Evolutionary conservation across 208 protist genomes (phyloP).

Genomic region (Leishmania guyanensis): DNA sequence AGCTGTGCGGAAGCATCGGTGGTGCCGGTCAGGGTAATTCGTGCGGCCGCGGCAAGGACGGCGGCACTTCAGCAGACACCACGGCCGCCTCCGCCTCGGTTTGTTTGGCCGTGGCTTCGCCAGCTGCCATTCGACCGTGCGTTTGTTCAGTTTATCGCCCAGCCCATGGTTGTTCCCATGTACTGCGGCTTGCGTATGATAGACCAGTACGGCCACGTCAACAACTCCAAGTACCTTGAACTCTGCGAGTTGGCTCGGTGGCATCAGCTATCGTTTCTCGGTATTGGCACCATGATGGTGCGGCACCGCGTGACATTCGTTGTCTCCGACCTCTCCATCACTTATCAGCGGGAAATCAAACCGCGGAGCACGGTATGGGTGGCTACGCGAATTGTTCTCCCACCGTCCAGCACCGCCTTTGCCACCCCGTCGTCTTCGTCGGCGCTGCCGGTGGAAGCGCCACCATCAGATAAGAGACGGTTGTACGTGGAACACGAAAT

Average conservation of each 20-base stretch:
- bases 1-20: neutral
- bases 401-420: conserved; percentile 2
- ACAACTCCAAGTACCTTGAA: conserved; percentile 77
- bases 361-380: conserved; percentile 31
- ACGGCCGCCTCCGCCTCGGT: neutral
- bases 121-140: conserved; percentile 7
- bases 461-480: conserved; percentile 25
- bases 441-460: neutral
- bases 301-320: conserved; percentile 34
- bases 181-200: conserved; percentile 63
- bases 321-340: conserved; percentile 46
- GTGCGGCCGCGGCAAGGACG: conserved; percentile 5
- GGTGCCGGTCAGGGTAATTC: conserved; percentile 6
- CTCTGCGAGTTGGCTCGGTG: conserved; percentile 64
- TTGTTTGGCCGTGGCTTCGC: conserved; percentile 18
- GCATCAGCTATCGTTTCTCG: conserved; percentile 37
- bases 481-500: conserved; percentile 46
- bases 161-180: conserved; percentile 19
- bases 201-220: conserved; percentile 60
- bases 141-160: conserved; percentile 20
- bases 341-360: conserved; percentile 53
- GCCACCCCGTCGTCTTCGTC: neutral
- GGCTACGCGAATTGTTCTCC: conserved; percentile 20
- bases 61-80: neutral
- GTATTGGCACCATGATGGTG: conserved; percentile 5